Evolutionary conservation across 1,284 basidiomycete genomes (phyloP), one percentile per base, ranked within the genome.

Genomic region (Malassezia restricta): DNA sequence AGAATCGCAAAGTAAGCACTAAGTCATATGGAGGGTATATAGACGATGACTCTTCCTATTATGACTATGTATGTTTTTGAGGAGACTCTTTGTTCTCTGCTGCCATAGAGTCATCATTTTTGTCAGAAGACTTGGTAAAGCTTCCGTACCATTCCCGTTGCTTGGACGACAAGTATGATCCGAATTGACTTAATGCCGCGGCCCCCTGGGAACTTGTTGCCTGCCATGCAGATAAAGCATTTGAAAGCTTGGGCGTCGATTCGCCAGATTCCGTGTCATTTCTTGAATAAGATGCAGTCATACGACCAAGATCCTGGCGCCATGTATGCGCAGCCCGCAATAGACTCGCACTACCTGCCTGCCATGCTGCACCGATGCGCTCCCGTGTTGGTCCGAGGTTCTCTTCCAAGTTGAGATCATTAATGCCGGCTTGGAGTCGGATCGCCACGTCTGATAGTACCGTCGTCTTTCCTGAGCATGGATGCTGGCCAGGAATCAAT

Each of bases 341-440:
- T 15, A 68, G 47, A 35, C 64, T 63, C 31, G 64, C 57, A 14
- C 68, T 54, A 0, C 70, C 64, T 1, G 59, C 60, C 20, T 65
- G 61, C 14, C 66, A n/a, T 3, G 67, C 70, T 33, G 57, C 64
- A 31, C 64, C 66, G 28, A 71, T 57, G 1, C 62, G 65, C 51
- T 70, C 66, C 14, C 69, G 50, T 3, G 68, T 69, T 3, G 66
- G 66, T 1, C 54, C 66, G 32, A 71, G 51, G 24, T 71, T 68
- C 56, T 70, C 67, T 42, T 73, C 68, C 5, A 73, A 55, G 14
- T 61, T 54, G 47, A 71, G 47, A 33, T 73, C 70, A 39, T 70
- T 65, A 12, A 73, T 40, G 0, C 69, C 69, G 6, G 62, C 65
- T 20, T 64, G 61, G 11, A 73, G 49, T 4, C 70, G 56, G 38